These are phyloP conservation scores for Jacaranda copaia DNA, from an alignment of 257 asterid genomes.

Conservation along the genomic window DNA sequence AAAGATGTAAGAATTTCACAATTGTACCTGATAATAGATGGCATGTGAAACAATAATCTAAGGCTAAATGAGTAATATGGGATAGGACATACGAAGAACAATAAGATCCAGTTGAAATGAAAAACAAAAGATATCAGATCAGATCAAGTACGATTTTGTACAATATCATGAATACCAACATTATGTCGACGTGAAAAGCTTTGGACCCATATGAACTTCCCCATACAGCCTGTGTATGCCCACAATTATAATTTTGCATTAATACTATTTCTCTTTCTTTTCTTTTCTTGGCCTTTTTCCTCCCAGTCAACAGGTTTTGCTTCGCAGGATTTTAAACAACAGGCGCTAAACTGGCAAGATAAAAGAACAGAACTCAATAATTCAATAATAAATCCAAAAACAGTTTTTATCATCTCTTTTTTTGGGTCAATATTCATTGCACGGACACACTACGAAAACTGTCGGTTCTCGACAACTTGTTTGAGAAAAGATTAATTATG, in stretches of 20 bases:
- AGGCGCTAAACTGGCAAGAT: background rate
- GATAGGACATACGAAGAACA: background rate
- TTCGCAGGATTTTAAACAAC: background rate
- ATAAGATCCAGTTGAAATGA: background rate
- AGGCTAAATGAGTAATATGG: background rate
- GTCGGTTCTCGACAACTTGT: constrained; percentile 28
- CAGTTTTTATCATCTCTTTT: background rate
- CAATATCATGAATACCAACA: constrained; percentile 74
- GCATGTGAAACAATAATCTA: background rate
- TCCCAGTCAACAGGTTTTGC: constrained; percentile 24
- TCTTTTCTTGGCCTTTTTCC: background rate
- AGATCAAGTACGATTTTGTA: constrained; percentile 74
- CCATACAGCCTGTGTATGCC: constrained; percentile 42
- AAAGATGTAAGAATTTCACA: background rate
- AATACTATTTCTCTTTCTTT: too few species aligned
- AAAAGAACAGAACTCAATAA: constrained; percentile 20
- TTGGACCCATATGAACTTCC: constrained; percentile 38
- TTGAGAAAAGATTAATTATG: background rate
- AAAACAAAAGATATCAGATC: constrained; percentile 38
- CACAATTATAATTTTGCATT: constrained; percentile 1
- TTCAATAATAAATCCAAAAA: constrained; percentile 36
- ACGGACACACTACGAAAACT: constrained; percentile 30
- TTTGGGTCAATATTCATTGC: constrained; percentile 40
- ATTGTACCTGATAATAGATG: background rate
- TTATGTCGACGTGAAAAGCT: constrained; percentile 32